phyloP scores from a whole-genome alignment of 2,329 filamentous ascomycete species.

The Epichloe sibirici region DNA sequence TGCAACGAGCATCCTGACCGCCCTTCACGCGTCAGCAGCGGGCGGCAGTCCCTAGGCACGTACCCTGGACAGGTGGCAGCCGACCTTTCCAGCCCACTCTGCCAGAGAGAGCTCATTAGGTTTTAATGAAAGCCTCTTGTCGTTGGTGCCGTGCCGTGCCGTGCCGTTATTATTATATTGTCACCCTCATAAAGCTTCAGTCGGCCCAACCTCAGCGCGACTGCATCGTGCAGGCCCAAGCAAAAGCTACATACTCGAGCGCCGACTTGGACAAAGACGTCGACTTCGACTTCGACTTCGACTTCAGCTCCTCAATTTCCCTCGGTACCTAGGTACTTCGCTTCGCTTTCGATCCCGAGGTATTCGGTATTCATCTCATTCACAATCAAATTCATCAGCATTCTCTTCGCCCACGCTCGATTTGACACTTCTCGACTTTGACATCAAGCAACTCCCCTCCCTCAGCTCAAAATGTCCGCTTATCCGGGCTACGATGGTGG shows the following conservation, averaged over 20 bases:
- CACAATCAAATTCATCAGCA: background rate
- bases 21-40: background rate
- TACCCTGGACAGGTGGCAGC: background rate
- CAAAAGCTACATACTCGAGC: too few species aligned
- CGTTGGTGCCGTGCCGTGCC: background rate
- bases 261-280: background rate
- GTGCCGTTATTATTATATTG: background rate
- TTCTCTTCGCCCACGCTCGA: background rate
- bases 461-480: slow-evolving; percentile 41
- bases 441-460: background rate
- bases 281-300: background rate
- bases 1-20: slow-evolving; percentile 5
- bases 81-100: background rate
- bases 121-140: background rate
- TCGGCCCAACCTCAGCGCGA: background rate
- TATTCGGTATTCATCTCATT: background rate
- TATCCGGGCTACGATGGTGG: slow-evolving; percentile 39
- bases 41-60: background rate
- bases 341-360: background rate
- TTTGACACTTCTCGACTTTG: background rate
- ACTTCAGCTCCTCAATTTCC: background rate
- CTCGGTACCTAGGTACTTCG: background rate
- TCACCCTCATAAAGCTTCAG: background rate
- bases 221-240: background rate
- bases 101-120: background rate